Evolutionary conservation across 176 grass and related monocot species (phyloP), one percentile per base, ranked within the genome.

Genomic region (Microstegium vimineum): DNA sequence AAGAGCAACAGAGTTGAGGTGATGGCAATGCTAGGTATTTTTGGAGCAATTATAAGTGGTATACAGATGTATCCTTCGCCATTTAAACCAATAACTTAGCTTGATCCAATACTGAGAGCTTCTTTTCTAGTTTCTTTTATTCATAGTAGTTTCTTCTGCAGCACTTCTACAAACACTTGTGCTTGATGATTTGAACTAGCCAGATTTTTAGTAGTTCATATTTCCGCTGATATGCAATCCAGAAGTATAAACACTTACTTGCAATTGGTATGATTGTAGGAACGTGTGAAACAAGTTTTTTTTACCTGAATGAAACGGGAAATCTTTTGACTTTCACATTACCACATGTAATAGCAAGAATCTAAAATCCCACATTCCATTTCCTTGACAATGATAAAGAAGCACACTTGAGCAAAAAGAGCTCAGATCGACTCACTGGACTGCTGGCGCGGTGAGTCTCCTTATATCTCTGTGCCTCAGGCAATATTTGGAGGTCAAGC

Each of bases 1-100:
- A 88, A 91, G 54, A 90, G 88, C 4, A 87, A 77, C 38, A 94
- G 92, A 80, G 54, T 90, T 85, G 95, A 98, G 83, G 76, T 98
- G 74, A 94, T 98, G 92, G 95, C 92, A 5, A 98, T 98, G 89
- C 62, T 98, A 23, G 95, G 92, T 61, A 37, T 85, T 83, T 98
- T 95, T 78, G 92, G 88, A 84, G 95, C 92, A 59, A 77, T 98
- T 71, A 66, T 93, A n/a, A 98, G 95, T 54, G 95, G 70, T 68
- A 87, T 87, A 83, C 95, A 97, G 78, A 97, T 94, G 95, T 94
- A 97, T 97, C 90, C 86, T 97, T 89, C 46, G 3, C 14, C 49
- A 76, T 86, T 13, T 11, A 32, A 25, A 54, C 34, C 8, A 26
- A 20, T 26, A 31, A 11, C 26, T 31, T 26, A 51, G 34, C 22